Evolutionary conservation across 1,284 basidiomycete species (phyloP).

Genomic region (Papiliotrema fonsecae): DNA sequence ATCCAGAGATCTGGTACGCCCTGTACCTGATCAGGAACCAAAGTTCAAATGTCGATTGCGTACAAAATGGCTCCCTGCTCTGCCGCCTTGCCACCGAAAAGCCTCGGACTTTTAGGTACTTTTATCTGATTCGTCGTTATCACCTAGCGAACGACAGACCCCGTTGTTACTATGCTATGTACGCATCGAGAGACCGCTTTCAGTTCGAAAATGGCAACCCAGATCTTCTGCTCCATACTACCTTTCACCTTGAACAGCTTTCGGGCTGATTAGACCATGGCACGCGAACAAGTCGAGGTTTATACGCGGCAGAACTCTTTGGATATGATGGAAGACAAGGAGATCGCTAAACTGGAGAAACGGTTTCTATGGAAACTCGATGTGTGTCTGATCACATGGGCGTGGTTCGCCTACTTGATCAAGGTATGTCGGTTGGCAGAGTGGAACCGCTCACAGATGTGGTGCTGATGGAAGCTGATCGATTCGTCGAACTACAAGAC

Average conservation of each 20-base stretch:
- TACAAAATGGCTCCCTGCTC: background rate
- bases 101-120: no score
- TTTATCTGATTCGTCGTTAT: background rate
- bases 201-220: no score
- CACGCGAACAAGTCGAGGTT: background rate
- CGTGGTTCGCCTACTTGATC: conserved; percentile 15
- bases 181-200: no score
- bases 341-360: background rate
- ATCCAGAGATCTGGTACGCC: no score
- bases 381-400: conserved; percentile 9
- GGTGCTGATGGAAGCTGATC: conserved; percentile 1
- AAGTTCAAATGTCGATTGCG: no score
- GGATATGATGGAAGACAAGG: background rate
- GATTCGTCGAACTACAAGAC: conserved; percentile 20
- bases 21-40: no score
- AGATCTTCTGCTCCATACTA: background rate
- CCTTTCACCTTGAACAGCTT: background rate
- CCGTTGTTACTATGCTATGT: no score
- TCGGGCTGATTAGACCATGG: background rate
- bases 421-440: conserved; percentile 10
- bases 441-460: no score
- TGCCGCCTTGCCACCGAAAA: background rate
- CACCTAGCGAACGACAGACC: no score
- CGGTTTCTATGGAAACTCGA: conserved; percentile 9
- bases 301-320: no score